These are phyloP conservation scores for Coffea humblotiana DNA, from an alignment of 305 asterid genomes.

Conservation along the genomic window DNA sequence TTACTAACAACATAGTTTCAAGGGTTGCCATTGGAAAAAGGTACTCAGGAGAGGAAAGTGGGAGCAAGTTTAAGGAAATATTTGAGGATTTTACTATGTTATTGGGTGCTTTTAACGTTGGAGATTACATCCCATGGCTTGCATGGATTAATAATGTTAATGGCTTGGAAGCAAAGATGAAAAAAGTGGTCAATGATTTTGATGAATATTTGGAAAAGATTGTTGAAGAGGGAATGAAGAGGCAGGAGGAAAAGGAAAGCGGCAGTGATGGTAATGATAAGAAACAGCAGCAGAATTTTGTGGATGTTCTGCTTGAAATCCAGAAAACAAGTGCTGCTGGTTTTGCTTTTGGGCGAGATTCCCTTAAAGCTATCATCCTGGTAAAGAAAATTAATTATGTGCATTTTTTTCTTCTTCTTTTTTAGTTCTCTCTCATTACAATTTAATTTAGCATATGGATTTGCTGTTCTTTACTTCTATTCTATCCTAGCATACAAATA, in stretches of 20 bases:
- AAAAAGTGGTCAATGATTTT: too few species aligned
- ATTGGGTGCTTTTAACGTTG: slow-evolving; percentile 13
- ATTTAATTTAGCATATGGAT: too few species aligned
- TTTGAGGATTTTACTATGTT: slow-evolving; percentile 28
- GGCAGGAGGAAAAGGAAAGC: background rate
- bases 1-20: background rate
- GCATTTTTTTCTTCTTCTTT: background rate
- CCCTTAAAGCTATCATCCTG: slow-evolving; percentile 11
- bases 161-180: too few species aligned
- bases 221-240: background rate
- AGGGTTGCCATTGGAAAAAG: slow-evolving; percentile 33
- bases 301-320: background rate
- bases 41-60: slow-evolving; percentile 28
- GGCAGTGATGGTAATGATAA: background rate
- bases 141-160: too few species aligned
- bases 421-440: background rate
- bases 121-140: too few species aligned
- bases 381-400: background rate
- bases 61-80: slow-evolving; percentile 36
- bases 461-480: too few species aligned
- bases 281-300: background rate
- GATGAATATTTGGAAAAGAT: slow-evolving; percentile 9
- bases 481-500: too few species aligned
- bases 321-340: background rate
- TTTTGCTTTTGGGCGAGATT: background rate